These are phyloP conservation scores for Xylariaceae sp. DNA, from an alignment of 2,329 filamentous ascomycete genomes.

Conservation along the genomic window DNA sequence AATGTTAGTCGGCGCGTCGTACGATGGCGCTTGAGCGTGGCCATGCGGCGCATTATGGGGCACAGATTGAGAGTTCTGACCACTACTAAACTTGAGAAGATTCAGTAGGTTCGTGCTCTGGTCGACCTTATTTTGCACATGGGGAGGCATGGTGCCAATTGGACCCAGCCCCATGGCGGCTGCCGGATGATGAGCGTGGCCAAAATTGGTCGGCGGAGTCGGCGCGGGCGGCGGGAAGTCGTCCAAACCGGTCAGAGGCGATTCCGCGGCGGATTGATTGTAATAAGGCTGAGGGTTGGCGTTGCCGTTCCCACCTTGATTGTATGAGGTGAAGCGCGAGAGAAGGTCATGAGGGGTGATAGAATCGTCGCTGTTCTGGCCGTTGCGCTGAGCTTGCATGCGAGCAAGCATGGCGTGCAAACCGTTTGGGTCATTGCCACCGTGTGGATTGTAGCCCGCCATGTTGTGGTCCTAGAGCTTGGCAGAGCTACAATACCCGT, in stretches of 20 bases:
- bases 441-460: constrained; percentile 40
- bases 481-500: constrained; percentile 12
- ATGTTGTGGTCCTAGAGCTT: constrained; percentile 29
- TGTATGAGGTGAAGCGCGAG: constrained; percentile 37
- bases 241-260: constrained; percentile 34
- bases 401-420: constrained; percentile 47
- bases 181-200: constrained; percentile 43
- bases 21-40: constrained; percentile 27
- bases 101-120: constrained; percentile 61
- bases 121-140: constrained; percentile 40
- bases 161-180: constrained; percentile 50
- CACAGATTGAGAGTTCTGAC: constrained; percentile 39
- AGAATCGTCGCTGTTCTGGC: constrained; percentile 29
- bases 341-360: constrained; percentile 36
- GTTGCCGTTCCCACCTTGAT: constrained; percentile 30
- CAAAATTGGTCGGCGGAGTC: constrained; percentile 46
- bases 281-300: constrained; percentile 35
- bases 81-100: constrained; percentile 61
- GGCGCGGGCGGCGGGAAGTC: constrained; percentile 48
- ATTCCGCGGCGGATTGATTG: constrained; percentile 32
- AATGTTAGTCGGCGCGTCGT: constrained; percentile 21
- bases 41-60: constrained; percentile 33
- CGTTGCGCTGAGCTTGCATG: constrained; percentile 34
- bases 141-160: constrained; percentile 49
- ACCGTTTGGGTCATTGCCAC: constrained; percentile 38